Conservation (phyloP, 2,329 filamentous ascomycete species). For the Fusarium udum region DNA sequence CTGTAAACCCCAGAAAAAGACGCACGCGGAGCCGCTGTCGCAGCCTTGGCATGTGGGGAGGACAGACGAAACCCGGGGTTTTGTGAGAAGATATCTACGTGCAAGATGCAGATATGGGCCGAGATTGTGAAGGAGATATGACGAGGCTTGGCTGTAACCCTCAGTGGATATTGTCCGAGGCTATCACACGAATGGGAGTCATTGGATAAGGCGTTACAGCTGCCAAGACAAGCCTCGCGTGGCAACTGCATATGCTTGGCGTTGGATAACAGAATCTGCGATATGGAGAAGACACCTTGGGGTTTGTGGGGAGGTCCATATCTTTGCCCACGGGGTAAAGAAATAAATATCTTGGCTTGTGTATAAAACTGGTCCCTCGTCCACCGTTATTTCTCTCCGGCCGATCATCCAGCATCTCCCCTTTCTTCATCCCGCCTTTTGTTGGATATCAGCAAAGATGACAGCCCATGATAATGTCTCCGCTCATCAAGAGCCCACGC, state of each 20-base stretch:
- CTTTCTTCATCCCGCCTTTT: not conserved
- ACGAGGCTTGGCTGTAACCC: not conserved
- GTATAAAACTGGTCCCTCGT: constrained; percentile 1
- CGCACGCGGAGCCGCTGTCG: not conserved
- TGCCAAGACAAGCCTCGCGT: constrained; percentile 18
- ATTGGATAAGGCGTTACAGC: not conserved
- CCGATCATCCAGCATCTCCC: not conserved
- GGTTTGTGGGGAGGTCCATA: not conserved
- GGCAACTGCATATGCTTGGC: constrained; percentile 21
- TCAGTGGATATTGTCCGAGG: not conserved
- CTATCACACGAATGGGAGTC: not conserved
- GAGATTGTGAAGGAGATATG: not conserved
- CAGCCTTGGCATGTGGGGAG: constrained; percentile 7
- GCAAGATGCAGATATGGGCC: not conserved
- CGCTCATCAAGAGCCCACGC: constrained; percentile 2
- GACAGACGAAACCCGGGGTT: not conserved
- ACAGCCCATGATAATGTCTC: constrained; percentile 7
- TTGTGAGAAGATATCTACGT: not conserved
- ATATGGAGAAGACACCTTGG: not conserved
- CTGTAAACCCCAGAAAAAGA: not conserved
- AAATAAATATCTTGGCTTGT: constrained; percentile 17
- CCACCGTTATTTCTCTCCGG: not conserved
- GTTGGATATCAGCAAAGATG: not conserved
- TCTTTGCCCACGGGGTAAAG: not conserved
- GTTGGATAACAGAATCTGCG: not conserved